These are phyloP conservation scores for Fusarium protoensiforme DNA, from an alignment of 2,329 filamentous ascomycete genomes.

Conservation along the genomic window DNA sequence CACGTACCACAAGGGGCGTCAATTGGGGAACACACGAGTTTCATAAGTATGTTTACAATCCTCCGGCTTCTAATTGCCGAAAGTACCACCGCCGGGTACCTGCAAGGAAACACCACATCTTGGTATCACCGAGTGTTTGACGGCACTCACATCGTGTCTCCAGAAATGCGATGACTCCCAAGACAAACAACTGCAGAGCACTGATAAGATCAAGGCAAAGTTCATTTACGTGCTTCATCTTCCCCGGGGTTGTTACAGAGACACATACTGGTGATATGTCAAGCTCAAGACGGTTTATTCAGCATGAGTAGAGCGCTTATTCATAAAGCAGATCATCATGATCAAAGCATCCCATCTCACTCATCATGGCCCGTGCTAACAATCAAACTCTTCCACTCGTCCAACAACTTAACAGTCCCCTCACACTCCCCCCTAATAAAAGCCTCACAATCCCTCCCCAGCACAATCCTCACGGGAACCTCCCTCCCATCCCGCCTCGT, in stretches of 20 bases:
- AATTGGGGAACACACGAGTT: neutral
- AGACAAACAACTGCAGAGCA: neutral
- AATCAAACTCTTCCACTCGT: conserved; percentile 58
- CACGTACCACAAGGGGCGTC: neutral
- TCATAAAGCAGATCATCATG: neutral
- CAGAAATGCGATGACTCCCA: neutral
- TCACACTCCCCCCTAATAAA: conserved; percentile 56
- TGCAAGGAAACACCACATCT: neutral
- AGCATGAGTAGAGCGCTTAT: neutral
- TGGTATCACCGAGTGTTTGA: neutral
- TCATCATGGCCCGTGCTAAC: conserved; percentile 38
- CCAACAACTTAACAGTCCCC: conserved; percentile 54
- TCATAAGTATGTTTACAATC: neutral
- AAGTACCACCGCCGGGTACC: neutral
- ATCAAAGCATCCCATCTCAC: neutral
- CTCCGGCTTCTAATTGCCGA: neutral
- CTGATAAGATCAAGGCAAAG: too few species aligned
- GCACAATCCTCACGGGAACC: conserved; percentile 63
- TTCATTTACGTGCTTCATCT: too few species aligned
- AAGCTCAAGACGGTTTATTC: neutral
- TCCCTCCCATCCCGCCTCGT: conserved; percentile 62
- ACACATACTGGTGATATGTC: neutral
- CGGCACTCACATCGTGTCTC: neutral
- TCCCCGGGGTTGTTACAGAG: neutral
- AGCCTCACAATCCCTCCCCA: conserved; percentile 63